A percentile compares a stretch with the other conserved stretches of the same genome.
Evolutionary conservation across 768 basidiomycete species (phyloP).

Genomic region (Podaxis sp.): DNA sequence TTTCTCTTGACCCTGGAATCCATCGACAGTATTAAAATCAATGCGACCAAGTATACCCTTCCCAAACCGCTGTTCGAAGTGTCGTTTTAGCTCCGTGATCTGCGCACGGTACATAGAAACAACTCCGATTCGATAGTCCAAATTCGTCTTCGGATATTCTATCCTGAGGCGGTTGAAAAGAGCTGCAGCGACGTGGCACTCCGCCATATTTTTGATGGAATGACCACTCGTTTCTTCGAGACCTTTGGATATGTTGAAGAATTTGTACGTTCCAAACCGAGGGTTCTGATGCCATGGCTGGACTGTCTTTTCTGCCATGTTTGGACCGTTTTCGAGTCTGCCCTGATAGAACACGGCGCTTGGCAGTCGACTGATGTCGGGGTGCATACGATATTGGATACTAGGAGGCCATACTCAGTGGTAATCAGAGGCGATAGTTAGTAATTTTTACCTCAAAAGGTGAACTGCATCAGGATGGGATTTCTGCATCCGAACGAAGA

Average conservation of each 20-base stretch:
- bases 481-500: slow-evolving; percentile 90
- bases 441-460: slow-evolving; percentile 68
- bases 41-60: slow-evolving; percentile 65
- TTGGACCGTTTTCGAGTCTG: slow-evolving; percentile 80
- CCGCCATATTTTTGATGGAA: slow-evolving; percentile 74
- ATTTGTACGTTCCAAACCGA: slow-evolving; percentile 84
- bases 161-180: slow-evolving; percentile 71
- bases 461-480: slow-evolving; percentile 83
- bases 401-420: slow-evolving; percentile 38
- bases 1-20: slow-evolving; percentile 99
- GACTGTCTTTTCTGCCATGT: slow-evolving; percentile 79
- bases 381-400: slow-evolving; percentile 99
- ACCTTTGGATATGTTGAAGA: slow-evolving; percentile 78
- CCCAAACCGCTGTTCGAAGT: slow-evolving; percentile 75
- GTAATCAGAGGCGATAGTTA: background rate
- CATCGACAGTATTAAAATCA: slow-evolving; percentile 97
- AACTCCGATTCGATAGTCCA: slow-evolving; percentile 49
- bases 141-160: slow-evolving; percentile 56
- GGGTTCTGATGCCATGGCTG: slow-evolving; percentile 83
- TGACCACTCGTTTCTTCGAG: slow-evolving; percentile 64
- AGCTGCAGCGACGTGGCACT: slow-evolving; percentile 73
- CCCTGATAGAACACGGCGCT: slow-evolving; percentile 86
- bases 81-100: slow-evolving; percentile 66
- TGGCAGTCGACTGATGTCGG: slow-evolving; percentile 88
- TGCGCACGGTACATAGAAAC: slow-evolving; percentile 97